Evolutionary conservation across 805 yeast genomes (phyloP).

Genomic region (Pichia membranifaciens): DNA sequence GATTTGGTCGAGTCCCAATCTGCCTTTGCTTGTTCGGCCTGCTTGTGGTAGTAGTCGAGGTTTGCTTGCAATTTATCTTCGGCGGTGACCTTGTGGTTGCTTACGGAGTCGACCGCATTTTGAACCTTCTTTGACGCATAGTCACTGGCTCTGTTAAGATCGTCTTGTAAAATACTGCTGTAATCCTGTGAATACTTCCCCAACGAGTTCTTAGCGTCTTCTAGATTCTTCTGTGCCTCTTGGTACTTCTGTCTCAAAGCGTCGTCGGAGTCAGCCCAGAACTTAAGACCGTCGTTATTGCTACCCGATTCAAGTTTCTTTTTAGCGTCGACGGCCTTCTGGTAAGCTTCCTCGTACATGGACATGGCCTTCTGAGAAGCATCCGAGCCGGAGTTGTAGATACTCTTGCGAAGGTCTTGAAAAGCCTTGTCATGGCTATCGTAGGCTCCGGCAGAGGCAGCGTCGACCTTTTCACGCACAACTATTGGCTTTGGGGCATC

Average conservation of each 20-base stretch:
- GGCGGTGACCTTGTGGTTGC: conserved; percentile 3
- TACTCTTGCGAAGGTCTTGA: conserved; percentile 3
- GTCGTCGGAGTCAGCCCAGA: conserved; percentile 24
- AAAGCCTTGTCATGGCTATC: background rate
- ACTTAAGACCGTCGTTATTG: conserved; percentile 6
- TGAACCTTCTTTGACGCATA: conserved; percentile 3
- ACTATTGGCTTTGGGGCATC: no score
- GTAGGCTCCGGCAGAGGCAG: no score
- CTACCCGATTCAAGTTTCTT: conserved; percentile 31
- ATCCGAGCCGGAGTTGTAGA: conserved; percentile 7
- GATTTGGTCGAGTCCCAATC: conserved; percentile 23
- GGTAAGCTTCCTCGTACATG: conserved; percentile 24
- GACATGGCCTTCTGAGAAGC: conserved; percentile 12
- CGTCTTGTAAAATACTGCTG: background rate
- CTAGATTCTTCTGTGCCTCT: conserved; percentile 15
- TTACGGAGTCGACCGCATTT: background rate
- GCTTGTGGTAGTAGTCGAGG: conserved; percentile 21
- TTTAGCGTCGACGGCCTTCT: conserved; percentile 28
- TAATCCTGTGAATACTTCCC: background rate
- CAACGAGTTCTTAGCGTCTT: conserved; percentile 13
- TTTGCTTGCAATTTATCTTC: conserved; percentile 22
- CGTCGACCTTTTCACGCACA: no score
- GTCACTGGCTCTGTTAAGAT: no score
- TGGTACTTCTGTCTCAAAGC: conserved; percentile 14
- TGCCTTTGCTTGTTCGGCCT: conserved; percentile 22